These are phyloP conservation scores for Tolypocladium ophioglossoides DNA, from an alignment of 2,329 filamentous ascomycete genomes.

Conservation along the genomic window DNA sequence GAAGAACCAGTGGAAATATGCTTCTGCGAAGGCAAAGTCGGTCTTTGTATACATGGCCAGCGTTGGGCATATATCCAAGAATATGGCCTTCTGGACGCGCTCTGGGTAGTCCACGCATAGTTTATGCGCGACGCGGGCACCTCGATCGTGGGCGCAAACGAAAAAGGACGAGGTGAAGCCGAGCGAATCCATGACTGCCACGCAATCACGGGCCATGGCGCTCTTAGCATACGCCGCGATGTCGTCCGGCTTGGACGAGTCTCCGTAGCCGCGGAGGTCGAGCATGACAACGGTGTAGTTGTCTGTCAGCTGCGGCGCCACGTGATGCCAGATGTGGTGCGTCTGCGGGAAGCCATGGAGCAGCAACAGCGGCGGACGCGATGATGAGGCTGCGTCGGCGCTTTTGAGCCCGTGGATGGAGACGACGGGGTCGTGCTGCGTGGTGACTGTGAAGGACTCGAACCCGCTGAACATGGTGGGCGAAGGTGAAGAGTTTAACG, in stretches of 20 bases:
- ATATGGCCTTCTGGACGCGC: neutral
- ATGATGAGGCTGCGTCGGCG: neutral
- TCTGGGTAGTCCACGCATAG: neutral
- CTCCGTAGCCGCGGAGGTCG: neutral
- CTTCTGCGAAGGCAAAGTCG: neutral
- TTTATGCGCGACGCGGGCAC: neutral
- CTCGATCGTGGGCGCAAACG: neutral
- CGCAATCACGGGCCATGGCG: neutral
- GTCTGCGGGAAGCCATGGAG: neutral
- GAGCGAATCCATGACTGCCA: neutral
- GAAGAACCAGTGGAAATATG: neutral
- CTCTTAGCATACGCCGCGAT: neutral
- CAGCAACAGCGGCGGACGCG: neutral
- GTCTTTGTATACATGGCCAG: neutral
- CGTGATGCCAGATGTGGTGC: neutral
- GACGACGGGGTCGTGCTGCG: neutral
- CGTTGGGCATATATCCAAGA: neutral
- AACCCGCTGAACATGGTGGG: neutral
- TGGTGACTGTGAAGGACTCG: neutral
- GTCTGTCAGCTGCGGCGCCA: neutral
- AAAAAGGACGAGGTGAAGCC: neutral
- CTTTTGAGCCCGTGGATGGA: neutral
- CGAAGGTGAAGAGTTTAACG: no score
- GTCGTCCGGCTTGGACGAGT: neutral
- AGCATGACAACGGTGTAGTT: neutral